These are phyloP conservation scores for Cordyceps militaris DNA, from an alignment of 2,329 filamentous ascomycete genomes.

Conservation along the genomic window DNA sequence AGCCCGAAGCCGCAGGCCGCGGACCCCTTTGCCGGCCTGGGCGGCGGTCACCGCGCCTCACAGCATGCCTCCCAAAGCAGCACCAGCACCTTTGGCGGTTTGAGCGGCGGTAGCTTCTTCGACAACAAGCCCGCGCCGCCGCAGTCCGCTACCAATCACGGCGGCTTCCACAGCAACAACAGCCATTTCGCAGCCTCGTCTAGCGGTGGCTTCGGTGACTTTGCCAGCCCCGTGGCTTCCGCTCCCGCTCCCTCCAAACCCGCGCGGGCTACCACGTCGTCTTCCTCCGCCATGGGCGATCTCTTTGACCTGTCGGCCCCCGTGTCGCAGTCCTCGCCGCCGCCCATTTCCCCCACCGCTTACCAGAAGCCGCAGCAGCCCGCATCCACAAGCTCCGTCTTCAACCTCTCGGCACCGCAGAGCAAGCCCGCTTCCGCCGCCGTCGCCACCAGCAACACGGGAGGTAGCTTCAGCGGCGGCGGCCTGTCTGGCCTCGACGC, in stretches of 20 bases:
- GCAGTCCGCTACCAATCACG: neutral
- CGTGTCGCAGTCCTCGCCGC: conserved; percentile 39
- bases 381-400: conserved; percentile 55
- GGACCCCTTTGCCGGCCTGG: conserved; percentile 57
- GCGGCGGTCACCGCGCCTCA: conserved; percentile 30
- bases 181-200: conserved; percentile 16
- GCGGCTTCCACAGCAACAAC: neutral
- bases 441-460: conserved; percentile 20
- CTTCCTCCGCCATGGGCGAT: conserved; percentile 62
- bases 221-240: conserved; percentile 53
- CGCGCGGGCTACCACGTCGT: conserved; percentile 31
- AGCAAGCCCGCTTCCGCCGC: conserved; percentile 35
- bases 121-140: conserved; percentile 55
- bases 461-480: conserved; percentile 28
- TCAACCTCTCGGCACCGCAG: conserved; percentile 64
- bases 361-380: too few species aligned
- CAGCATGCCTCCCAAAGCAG: conserved; percentile 29
- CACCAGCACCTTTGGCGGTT: conserved; percentile 44
- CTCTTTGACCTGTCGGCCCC: conserved; percentile 70
- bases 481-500: conserved; percentile 55
- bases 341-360: conserved; percentile 30
- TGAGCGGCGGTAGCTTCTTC: conserved; percentile 77
- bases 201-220: conserved; percentile 58
- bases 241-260: conserved; percentile 30
- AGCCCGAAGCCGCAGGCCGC: conserved; percentile 35